Conservation (phyloP, 208 protist genomes). For the Trypanosomatidae sp. region DNA sequence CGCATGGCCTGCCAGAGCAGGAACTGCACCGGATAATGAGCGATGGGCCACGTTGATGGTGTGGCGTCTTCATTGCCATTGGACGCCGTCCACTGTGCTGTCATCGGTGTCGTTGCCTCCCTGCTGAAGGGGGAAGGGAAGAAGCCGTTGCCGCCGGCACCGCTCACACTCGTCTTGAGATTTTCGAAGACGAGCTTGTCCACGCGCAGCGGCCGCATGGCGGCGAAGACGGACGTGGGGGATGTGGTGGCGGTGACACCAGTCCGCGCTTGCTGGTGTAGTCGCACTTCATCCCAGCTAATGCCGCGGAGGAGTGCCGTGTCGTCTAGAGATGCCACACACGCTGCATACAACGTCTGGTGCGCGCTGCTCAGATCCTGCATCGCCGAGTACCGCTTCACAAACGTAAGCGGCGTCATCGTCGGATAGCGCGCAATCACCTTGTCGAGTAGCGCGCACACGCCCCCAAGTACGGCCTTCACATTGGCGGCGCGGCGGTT, state of each 20-base stretch:
- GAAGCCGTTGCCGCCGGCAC: constrained; percentile 4
- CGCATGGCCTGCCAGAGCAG: constrained; percentile 51
- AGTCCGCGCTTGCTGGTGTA: neutral
- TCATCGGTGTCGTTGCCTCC: neutral
- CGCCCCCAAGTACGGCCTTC: constrained; percentile 29
- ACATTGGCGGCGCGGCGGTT: constrained; percentile 30
- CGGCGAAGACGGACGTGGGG: neutral
- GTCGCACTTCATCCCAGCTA: constrained; percentile 12
- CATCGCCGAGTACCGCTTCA: constrained; percentile 28
- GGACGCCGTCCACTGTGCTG: neutral
- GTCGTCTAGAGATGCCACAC: constrained; percentile 23
- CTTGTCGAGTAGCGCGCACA: constrained; percentile 39
- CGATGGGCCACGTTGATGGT: constrained; percentile 4
- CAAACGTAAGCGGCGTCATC: constrained; percentile 16
- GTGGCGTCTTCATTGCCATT: neutral
- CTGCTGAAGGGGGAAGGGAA: neutral
- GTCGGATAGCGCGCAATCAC: constrained; percentile 36
- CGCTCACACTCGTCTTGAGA: neutral
- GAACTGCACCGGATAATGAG: constrained; percentile 31
- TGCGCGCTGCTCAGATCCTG: constrained; percentile 27
- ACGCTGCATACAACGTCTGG: constrained; percentile 31
- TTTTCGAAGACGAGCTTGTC: neutral
- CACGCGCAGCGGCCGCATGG: constrained; percentile 2
- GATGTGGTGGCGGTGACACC: neutral
- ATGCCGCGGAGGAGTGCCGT: constrained; percentile 18